Base-by-base conservation (phyloP, 2,329 filamentous ascomycete genomes). In the Scedosporium minutisporum region DNA sequence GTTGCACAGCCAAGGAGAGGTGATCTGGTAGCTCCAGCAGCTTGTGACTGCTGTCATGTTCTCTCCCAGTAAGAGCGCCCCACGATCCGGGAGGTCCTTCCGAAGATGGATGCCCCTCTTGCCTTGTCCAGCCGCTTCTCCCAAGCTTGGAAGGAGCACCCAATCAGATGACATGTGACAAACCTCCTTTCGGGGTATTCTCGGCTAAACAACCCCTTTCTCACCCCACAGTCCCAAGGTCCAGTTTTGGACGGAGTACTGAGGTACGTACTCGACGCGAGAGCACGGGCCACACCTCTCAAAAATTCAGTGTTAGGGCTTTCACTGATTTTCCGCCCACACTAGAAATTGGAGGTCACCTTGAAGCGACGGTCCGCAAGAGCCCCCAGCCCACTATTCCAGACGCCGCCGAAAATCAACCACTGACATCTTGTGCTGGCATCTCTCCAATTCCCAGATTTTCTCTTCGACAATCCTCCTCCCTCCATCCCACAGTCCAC, bases 381-480 rank as follows among this genome's bases (percentile, higher is more conserved):
- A 41, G 60, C 60, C 60, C 58, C 44, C 38, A 38, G 23, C 42
- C 21, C 21, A 42, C 60, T 33, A 61, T 51, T 53, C 38, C 18
- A 42, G 60, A 58, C 51, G 25, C 38, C 44, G 12, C 60, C 53
- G 60, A 62, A 62, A 62, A 62, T 62, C 60, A 48, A 62, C 60
- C 60, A 57, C 41, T 55, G 60, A 55, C 53, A 62, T 58, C 48
- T 62, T 62, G 60, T 58, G 60, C 48, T 58, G 60, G 48, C 51
- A 62, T 57, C 60, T 62, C 60, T 25, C 46, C 42, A 53, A 46
- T 23, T 51, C 18, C 25, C 33, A 29, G 14, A n/a, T 61, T 53
- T 61, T 51, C 41, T 53, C 59, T 33, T 41, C 42, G 27, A 46
- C 59, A 61, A 18, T 44, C 59, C 44, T 33, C 29, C 33, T 41